These are phyloP conservation scores for Cronartium quercuum DNA, from an alignment of 1,284 basidiomycete genomes.

Conservation along the genomic window DNA sequence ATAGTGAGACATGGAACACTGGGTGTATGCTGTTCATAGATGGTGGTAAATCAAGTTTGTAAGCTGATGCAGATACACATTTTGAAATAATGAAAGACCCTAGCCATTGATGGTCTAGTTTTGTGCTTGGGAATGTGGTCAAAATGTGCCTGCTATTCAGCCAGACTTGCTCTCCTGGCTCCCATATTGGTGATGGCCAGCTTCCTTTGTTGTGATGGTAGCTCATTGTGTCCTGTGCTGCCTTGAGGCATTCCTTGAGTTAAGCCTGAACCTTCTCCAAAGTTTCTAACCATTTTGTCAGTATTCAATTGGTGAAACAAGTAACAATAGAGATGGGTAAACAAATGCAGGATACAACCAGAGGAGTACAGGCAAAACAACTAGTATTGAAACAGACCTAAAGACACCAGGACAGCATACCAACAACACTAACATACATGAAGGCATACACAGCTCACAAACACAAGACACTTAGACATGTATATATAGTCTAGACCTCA, in stretches of 20 bases:
- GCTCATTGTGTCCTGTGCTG: neutral
- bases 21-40: neutral
- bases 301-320: too few relatives aligned
- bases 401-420: too few relatives aligned
- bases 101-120: neutral
- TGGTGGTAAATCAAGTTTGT: neutral
- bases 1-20: conserved; percentile 3
- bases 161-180: too few relatives aligned
- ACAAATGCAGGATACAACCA: too few relatives aligned
- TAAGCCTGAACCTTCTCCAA: neutral
- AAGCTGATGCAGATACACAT: neutral
- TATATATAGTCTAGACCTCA: too few relatives aligned
- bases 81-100: conserved; percentile 1
- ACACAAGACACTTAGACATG: too few relatives aligned
- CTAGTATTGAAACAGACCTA: too few relatives aligned
- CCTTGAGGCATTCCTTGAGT: neutral
- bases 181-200: neutral
- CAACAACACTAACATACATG: too few relatives aligned
- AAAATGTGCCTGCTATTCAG: neutral
- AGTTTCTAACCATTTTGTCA: neutral
- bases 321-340: too few relatives aligned
- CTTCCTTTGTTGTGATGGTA: neutral
- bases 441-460: too few relatives aligned
- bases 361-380: too few relatives aligned
- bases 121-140: neutral